Conservation (phyloP, 306 rosid species). For the Quercus rubra region DNA sequence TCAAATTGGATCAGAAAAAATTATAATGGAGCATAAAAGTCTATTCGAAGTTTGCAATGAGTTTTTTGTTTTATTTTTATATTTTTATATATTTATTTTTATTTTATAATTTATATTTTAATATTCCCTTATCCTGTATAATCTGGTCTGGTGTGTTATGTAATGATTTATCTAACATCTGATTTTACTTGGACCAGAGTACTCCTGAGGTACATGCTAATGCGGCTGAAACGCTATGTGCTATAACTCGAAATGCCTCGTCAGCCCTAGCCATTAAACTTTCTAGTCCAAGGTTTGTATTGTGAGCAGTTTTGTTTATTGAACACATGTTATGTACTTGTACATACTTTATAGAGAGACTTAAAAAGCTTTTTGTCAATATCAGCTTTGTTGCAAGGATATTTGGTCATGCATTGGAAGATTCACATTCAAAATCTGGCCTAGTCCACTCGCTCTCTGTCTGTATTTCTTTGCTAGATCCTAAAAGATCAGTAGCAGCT, state of each 20-base stretch:
- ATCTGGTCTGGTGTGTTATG: neutral
- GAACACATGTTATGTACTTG: neutral
- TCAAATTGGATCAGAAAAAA: neutral
- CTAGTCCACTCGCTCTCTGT: constrained; percentile 90
- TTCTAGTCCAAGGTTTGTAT: constrained; percentile 87
- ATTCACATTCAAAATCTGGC: constrained; percentile 72
- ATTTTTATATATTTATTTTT: too few species aligned
- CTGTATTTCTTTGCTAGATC: constrained; percentile 95
- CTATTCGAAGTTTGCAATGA: neutral
- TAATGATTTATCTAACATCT: constrained; percentile 24
- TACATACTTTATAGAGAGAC: neutral
- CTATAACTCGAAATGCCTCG: constrained; percentile 81
- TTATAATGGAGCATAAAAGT: neutral
- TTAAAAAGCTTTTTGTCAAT: constrained; percentile 9
- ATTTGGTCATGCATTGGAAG: constrained; percentile 87
- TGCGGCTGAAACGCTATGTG: constrained; percentile 87
- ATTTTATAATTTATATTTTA: too few species aligned
- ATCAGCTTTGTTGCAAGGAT: constrained; percentile 80
- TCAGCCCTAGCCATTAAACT: constrained; percentile 87
- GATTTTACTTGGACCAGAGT: constrained; percentile 52
- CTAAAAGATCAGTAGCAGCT: constrained; percentile 63
- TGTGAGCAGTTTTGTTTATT: constrained; percentile 6
- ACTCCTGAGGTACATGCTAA: constrained; percentile 94
- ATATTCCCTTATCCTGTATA: neutral
- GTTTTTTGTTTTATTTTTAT: neutral